Evolutionary conservation across 371 early-diverging fungal genomes (phyloP), one percentile per base, ranked within the genome.

Genomic region (Aphelidium insulamus): DNA sequence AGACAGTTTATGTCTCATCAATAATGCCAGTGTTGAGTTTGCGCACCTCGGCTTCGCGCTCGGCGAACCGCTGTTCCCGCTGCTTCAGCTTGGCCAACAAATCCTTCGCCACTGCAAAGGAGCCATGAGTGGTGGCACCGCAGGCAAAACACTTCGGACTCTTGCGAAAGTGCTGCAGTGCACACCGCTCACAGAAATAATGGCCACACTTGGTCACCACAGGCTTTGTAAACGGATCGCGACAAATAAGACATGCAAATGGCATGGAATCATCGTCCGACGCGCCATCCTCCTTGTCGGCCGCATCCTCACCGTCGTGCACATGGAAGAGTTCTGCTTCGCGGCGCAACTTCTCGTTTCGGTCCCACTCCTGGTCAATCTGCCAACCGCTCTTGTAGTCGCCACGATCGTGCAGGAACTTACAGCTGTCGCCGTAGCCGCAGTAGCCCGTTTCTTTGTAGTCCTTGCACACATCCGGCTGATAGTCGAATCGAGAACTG

Each of bases 401-500:
- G 12, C 86, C 78, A 41, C 97, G 76, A 49, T 95, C 97, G 46
- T 95, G 97, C 59, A 95, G 71, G 49, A 87, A 95, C 35, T 73
- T 83, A 52, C 97, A 95, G 7, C 75, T 72, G 51, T 95, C 97
- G 26, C 97, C 97, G 57, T 77, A 95, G 19, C 91, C 92, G 57
- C 97, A 95, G 50, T 63, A 83, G 10, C 84, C 84, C 5, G 79
- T 80, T 44, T 77, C 77, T 55, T 91, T 91, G 55, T 90, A 95
- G 59, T 95, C 95, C 55, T 95, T 95, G 64, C 95, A 95, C 20
- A 95, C 61, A 40, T 87, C 88, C n/a, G 86, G 87, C 48, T 86
- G 84, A 54, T 91, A 95, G 54, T 95, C 97, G 39, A 91, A 77
- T 7, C 80, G 66, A 30, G 62, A 65, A 3, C 82, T 81, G 0